Percentiles rank a stretch among this genome's conserved stretches.
Conservation (phyloP, 805 yeast species). For the Wickerhamomyces canadensis region DNA sequence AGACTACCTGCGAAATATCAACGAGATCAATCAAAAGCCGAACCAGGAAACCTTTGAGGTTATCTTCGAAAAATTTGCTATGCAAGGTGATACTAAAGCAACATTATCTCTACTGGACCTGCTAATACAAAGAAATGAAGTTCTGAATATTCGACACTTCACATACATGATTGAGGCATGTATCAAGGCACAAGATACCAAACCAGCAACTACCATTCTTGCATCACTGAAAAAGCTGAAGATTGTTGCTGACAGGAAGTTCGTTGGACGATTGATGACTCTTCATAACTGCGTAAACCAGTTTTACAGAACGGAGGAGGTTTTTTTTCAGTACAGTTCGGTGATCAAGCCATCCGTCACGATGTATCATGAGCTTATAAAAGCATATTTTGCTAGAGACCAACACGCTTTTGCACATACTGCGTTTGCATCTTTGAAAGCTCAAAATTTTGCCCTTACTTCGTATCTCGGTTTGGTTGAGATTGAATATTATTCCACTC, state of each 20-base stretch:
- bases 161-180: constrained; percentile 10
- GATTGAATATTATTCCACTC: constrained; percentile 4
- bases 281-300: constrained; percentile 9
- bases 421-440: constrained; percentile 2
- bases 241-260: constrained; percentile 9
- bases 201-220: constrained; percentile 7
- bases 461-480: background rate
- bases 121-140: constrained; percentile 5
- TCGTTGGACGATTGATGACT: constrained; percentile 12
- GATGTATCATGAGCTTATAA: constrained; percentile 12
- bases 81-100: constrained; percentile 14
- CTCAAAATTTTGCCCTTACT: background rate
- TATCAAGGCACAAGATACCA: constrained; percentile 9
- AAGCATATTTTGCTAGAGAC: constrained; percentile 9
- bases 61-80: constrained; percentile 15
- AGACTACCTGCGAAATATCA: background rate
- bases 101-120: constrained; percentile 14
- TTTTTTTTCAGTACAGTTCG: constrained; percentile 1
- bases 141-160: constrained; percentile 5
- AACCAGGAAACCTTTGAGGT: constrained; percentile 11
- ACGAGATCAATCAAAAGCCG: constrained; percentile 4
- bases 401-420: constrained; percentile 11
- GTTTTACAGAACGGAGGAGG: constrained; percentile 8
- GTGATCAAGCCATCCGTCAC: constrained; percentile 2
- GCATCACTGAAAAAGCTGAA: constrained; percentile 8